Base-by-base conservation (phyloP, 2,329 filamentous ascomycete genomes). In the Ceratocystis albifundus region DNA sequence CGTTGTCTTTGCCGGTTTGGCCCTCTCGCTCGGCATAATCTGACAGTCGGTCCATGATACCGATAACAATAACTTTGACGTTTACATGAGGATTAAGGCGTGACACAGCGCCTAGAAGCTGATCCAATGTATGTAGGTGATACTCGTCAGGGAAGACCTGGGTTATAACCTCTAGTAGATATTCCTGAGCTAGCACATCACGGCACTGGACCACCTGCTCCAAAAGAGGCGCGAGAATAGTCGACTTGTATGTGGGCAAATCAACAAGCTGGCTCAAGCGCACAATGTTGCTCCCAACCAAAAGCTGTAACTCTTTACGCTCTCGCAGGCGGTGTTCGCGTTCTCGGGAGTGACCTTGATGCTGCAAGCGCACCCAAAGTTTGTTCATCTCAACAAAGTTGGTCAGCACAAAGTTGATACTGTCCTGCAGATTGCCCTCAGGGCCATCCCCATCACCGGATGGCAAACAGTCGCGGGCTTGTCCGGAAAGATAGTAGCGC, bases 371-470 rank as follows among this genome's bases (percentile, higher is more conserved):
- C 69, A 99, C 94, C 94, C 94, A 99, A 44, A 99, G 82, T 82
- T 99, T 99, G 79, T 99, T 99, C 94, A 99, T 99, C 78, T 99
- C 94, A 71, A 99, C 94, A 74, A 99, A 99, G 73, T 99, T 99
- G 68, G 94, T 99, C 73, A 99, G 79, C 66, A 97, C 88, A 74
- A 99, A 99, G 79, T 90, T 96, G 78, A 99, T 96, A 45, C 92
- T 96, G 77, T 99, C 94, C 75, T 96, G 90, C 62, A 97, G 79
- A 72, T 96, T 97, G 63, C 94, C 94, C 75, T 97, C 92, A 1
- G 93, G 91, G 0, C 94, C 94, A 68, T 97, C 93, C 62, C 90
- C 84, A 68, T 85, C 87, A 61, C 89, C 89, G 0, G 84, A 84
- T 0, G 94, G 94, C 64, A 99, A 80, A 74, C 85, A 86, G 76